Conservation (phyloP, 257 asterid species). For the Gynochthodes officinalis region DNA sequence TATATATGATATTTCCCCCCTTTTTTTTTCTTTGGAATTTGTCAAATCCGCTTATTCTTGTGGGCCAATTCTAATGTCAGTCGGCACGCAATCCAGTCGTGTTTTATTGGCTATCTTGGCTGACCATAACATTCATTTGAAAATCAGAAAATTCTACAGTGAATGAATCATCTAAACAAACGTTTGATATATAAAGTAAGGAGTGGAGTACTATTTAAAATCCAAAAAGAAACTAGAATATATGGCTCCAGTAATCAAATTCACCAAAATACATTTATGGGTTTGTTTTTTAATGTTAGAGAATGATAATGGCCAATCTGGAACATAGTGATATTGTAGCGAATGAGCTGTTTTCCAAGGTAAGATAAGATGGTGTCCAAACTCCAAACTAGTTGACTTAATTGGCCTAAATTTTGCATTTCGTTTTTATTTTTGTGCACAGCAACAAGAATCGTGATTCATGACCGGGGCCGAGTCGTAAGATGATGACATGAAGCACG, state of each 20-base stretch:
- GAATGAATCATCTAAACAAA: background rate
- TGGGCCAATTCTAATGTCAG: slow-evolving; percentile 4
- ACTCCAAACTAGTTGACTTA: slow-evolving; percentile 6
- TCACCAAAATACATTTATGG: background rate
- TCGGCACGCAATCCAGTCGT: background rate
- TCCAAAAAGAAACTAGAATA: no score
- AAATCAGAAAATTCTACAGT: background rate
- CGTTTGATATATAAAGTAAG: no score
- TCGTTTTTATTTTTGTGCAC: background rate
- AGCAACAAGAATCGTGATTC: background rate
- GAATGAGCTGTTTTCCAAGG: background rate
- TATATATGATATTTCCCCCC: no score
- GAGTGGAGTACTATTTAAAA: no score
- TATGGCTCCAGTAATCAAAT: slow-evolving; percentile 1
- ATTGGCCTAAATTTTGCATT: background rate
- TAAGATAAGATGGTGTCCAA: no score
- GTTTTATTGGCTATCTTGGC: background rate
- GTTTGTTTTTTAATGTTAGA: background rate
- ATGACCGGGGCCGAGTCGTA: no score
- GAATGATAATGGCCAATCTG: background rate
- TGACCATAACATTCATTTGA: background rate
- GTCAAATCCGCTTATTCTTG: background rate
- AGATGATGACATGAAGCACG: no score
- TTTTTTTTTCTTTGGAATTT: background rate
- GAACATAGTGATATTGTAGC: background rate